phyloP scores from a whole-genome alignment of 2,329 filamentous ascomycete genomes.

The Penicillium sp. region DNA sequence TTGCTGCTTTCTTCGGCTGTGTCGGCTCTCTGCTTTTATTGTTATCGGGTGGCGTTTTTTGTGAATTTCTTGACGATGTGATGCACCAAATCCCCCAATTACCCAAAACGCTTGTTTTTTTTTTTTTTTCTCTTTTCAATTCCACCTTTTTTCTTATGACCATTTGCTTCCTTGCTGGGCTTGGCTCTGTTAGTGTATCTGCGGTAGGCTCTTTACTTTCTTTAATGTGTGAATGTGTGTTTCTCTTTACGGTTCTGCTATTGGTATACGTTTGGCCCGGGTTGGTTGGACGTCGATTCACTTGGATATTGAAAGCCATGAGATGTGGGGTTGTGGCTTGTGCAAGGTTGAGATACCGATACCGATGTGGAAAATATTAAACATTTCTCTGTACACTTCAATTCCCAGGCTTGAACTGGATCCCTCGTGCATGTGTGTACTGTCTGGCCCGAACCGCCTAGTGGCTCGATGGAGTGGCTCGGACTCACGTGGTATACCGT shows the following conservation, averaged over 20 bases:
- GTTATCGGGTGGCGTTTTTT: conserved; percentile 1
- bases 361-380: neutral
- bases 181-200: neutral
- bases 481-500: too few relatives aligned
- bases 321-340: too few relatives aligned
- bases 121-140: neutral
- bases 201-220: neutral
- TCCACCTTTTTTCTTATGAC: neutral
- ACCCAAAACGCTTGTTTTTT: neutral
- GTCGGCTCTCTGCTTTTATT: neutral
- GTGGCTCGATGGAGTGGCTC: too few relatives aligned
- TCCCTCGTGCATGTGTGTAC: too few relatives aligned
- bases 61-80: conserved; percentile 4
- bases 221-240: neutral
- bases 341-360: neutral
- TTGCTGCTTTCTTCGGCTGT: neutral
- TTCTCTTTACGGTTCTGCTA: neutral
- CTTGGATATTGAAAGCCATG: too few relatives aligned
- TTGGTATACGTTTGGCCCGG: too few relatives aligned
- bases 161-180: neutral
- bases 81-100: neutral
- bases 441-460: too few relatives aligned
- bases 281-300: neutral
- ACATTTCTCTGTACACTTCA: neutral
- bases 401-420: too few relatives aligned